These are phyloP conservation scores for Bisporella sp. DNA, from an alignment of 2,329 filamentous ascomycete genomes.

Conservation along the genomic window DNA sequence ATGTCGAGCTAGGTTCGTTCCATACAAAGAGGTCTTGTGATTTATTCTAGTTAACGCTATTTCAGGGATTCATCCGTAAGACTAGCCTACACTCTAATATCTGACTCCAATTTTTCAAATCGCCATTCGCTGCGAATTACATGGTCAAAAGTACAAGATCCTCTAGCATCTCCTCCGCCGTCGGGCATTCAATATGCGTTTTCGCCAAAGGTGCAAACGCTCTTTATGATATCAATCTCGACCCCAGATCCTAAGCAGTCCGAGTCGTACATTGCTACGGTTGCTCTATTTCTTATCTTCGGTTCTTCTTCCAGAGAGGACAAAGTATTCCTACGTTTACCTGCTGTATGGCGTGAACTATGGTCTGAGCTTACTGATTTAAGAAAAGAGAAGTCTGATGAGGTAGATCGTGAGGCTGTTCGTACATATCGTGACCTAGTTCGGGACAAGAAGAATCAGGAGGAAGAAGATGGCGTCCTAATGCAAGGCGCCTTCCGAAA, in stretches of 20 bases:
- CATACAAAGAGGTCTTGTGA: background rate
- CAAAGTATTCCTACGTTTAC: slow-evolving; percentile 73
- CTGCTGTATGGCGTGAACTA: slow-evolving; percentile 74
- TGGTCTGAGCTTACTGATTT: slow-evolving; percentile 71
- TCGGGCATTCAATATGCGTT: slow-evolving; percentile 23
- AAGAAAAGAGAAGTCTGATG: slow-evolving; percentile 64
- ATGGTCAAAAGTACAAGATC: slow-evolving; percentile 71
- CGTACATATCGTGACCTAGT: slow-evolving; percentile 63
- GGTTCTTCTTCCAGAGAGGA: slow-evolving; percentile 75
- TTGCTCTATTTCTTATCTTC: slow-evolving; percentile 76
- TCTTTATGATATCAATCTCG: slow-evolving; percentile 70
- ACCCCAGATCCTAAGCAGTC: slow-evolving; percentile 74
- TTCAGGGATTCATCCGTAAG: slow-evolving; percentile 62
- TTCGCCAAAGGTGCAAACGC: slow-evolving; percentile 46
- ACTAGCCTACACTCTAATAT: slow-evolving; percentile 62
- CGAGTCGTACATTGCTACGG: slow-evolving; percentile 77
- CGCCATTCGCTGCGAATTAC: slow-evolving; percentile 66
- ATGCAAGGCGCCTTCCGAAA: slow-evolving; percentile 69
- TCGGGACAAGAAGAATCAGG: slow-evolving; percentile 60
- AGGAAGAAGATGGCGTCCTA: slow-evolving; percentile 67
- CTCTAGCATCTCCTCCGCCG: slow-evolving; percentile 30
- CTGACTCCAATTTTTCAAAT: slow-evolving; percentile 66
- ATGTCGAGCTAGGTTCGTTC: slow-evolving; percentile 65
- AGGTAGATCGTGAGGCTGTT: slow-evolving; percentile 61
- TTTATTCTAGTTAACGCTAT: slow-evolving; percentile 4